Evolutionary conservation across 495 filamentous ascomycete genomes (phyloP).

Genomic region (Aspergillus heteromorphus): DNA sequence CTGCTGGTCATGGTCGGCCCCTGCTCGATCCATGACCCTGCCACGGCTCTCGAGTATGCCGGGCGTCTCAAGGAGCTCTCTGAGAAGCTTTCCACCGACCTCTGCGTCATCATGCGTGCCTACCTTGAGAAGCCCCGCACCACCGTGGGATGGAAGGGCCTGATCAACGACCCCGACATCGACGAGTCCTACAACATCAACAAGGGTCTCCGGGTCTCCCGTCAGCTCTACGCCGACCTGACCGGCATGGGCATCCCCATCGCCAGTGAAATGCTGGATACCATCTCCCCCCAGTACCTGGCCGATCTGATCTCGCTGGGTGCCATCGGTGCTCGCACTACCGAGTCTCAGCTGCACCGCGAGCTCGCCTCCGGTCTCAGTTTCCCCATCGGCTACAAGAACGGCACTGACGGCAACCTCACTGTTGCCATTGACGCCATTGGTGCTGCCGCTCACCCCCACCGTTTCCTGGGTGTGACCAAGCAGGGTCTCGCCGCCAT

Average conservation of each 20-base stretch:
- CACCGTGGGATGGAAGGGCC: slow-evolving; percentile 98
- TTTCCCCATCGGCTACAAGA: slow-evolving; percentile 99
- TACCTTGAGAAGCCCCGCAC: slow-evolving; percentile 99
- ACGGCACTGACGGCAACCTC: slow-evolving; percentile 93
- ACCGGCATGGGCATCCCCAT: slow-evolving; percentile 85
- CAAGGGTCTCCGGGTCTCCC: slow-evolving; percentile 85
- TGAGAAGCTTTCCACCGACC: slow-evolving; percentile 69
- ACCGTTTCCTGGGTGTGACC: slow-evolving; percentile 99
- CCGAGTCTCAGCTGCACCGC: slow-evolving; percentile 91
- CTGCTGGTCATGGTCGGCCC: slow-evolving; percentile 92
- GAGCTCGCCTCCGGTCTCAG: slow-evolving; percentile 95
- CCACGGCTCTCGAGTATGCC: slow-evolving; percentile 81
- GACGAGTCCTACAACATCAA: slow-evolving; percentile 98
- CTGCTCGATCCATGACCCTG: slow-evolving; percentile 95
- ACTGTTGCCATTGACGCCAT: slow-evolving; percentile 96
- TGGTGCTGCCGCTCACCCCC: slow-evolving; percentile 80
- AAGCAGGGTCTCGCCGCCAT: slow-evolving; percentile 97
- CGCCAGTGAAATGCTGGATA: slow-evolving; percentile 96
- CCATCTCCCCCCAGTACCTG: slow-evolving; percentile 94
- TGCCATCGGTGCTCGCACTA: slow-evolving; percentile 95
- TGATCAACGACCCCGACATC: slow-evolving; percentile 98
- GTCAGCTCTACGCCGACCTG: slow-evolving; percentile 86
- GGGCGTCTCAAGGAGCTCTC: slow-evolving; percentile 66
- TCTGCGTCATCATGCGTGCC: slow-evolving; percentile 93
- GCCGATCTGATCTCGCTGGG: slow-evolving; percentile 93